Base-by-base conservation (phyloP, 805 yeast genomes). In the Saturnispora quitensis region DNA sequence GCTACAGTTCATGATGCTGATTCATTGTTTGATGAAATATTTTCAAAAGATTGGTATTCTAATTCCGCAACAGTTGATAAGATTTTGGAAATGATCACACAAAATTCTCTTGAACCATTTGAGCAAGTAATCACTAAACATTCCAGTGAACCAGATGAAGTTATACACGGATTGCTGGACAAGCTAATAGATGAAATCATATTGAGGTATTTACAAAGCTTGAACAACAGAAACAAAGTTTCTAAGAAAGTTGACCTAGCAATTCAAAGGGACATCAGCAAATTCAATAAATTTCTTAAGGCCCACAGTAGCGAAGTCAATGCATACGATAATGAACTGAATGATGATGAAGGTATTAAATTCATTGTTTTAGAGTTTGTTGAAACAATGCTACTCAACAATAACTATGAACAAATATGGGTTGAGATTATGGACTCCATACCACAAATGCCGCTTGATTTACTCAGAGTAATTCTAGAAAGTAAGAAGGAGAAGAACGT, bases 391-490 rank as follows among this genome's bases (percentile, higher is more conserved):
- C 70, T 86, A 52, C 72, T 82, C 63, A 85, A 81, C 35, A 31
- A 43, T 17, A 49, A 49, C 31, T 49, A 49, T 43, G 47, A 49
- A 36, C 43, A 49, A 35, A 43, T 49, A 40, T 49, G 51, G 51
- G 51, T 43, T 12, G 51, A 49, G 18, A 49, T 49, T 17, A 40
- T 43, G n/a, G 51, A 49, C 18, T 42, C 51, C 5, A 49, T 49
- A 10, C 47, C 51, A 18, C 43, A 22, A 13, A 43, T 43, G 43
- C 89, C 95, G 0, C 68, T 83, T 7, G 83, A 78, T 48, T 77
- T 89, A 60, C 73, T 90, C 43, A 78, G 77, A 44, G 81, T 82
- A 13, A 75, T 89, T 42, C 72, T 89, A 50, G 56, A 76, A 71
- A 60, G 70, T 75, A 59, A 77, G 70, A 50, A 50, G 24, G 46